Evolutionary conservation across 495 filamentous ascomycete genomes (phyloP), one percentile per base, ranked within the genome.

Genomic region (Penicillium canariense): DNA sequence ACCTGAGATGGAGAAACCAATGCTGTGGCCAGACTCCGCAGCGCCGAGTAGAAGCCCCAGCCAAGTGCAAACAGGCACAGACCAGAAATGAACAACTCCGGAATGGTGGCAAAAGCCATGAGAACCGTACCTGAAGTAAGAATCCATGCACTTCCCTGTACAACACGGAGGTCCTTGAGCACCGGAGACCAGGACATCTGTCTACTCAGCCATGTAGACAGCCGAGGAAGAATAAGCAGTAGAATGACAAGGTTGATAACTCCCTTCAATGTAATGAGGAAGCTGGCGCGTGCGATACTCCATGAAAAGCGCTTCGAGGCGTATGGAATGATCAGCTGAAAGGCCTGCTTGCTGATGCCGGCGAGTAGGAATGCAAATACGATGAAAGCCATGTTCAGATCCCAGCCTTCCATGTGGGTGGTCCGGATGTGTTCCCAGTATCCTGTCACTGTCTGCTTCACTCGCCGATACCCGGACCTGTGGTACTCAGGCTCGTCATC

Each of bases 1-100:
- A 40, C 38, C 38, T 40, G 38, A 14, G 38, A 40, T 9, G 51
- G 59, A 58, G 20, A 23, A 3, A 40, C 38, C 38, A 40, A 23
- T 40, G 38, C 18, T 4, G 38, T 40, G 10, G 38, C 38, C 20
- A 40, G n/a, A 14, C 38, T 40, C 9, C 38, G 38, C 10, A 40
- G 10, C 10, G 38, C 38, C 2, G 38, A 40, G 38, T 40, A 40
- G 18, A 40, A 40, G 38, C 38, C 38, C 38, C 38, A 40, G 9
- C 38, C 38, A 23, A 40, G 38, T 4, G 38, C 38, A 23, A 40
- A 40, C 20, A 40, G 14, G 20, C 38, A 23, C 38, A 40, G 14
- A 3, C 38, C 38, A 25, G 38, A 23, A 4, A 40, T 40, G 20
- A 40, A 40, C 10, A 40, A 12, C 9, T 40, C 38, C 9, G 38